Evolutionary conservation across 2,329 filamentous ascomycete species (phyloP), one percentile per base, ranked within the genome.

Genomic region (Alternaria rosae): DNA sequence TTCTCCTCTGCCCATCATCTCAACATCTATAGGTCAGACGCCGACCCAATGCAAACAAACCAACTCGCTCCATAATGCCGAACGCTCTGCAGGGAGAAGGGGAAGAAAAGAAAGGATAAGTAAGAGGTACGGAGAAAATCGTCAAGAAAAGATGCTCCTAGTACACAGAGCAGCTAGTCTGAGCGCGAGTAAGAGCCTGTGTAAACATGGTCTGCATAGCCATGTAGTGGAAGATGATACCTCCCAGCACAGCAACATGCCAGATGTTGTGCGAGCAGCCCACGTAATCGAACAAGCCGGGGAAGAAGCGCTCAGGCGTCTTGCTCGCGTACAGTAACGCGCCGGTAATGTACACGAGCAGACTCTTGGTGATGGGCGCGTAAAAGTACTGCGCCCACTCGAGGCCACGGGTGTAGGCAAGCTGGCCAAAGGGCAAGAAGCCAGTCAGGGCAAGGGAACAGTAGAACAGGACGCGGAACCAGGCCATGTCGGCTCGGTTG

Each of bases 241-340:
- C 95, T 15, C 94, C 93, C 26, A 99, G 83, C 11, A 99, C 95
- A 8, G 95, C 95, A 32, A 97, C 81, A 80, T 99, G 95, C 95
- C 95, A 99, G 61, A 99, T 89, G 79, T 99, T 99, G 82, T 99
- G 95, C 78, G 92, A 96, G 47, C 93, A 94, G 41, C 95, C 95
- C 42, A 96, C 86, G 77, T 98, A 98, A 80, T 99, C 95, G 72
- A 99, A 99, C 77, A 91, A 88, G 52, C 95, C 95, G 0, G 95
- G 95, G 70, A 86, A 91, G 91, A 93, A 99, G 64, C 94, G 86
- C 83, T 99, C 95, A 3, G 95, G 95, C 1, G 97, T 86, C 80
- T 97, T 94, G 78, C 90, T 93, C 10, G 94, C 94, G 76, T 99
- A 99, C 52, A 99, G 86, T 45, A 90, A 83, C 4, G 95, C 95